Evolutionary conservation across 2,329 filamentous ascomycete genomes (phyloP), one percentile per base, ranked within the genome.

Genomic region (Xylaria sp.): DNA sequence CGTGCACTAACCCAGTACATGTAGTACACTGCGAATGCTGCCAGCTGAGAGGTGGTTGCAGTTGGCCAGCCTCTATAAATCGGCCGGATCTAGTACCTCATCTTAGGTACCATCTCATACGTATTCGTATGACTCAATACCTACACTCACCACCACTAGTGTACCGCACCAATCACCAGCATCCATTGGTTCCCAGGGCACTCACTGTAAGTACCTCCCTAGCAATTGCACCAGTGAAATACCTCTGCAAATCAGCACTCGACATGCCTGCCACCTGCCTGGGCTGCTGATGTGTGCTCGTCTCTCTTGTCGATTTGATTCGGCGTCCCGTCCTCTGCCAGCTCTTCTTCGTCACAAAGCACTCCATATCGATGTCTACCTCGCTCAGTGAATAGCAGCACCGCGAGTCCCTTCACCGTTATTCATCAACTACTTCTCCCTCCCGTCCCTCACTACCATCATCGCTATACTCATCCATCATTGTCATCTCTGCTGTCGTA

Each of bases 301-400:
- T 57, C 59, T 64, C 53, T 58, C 54, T 55, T 54, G 57, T 62
- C 57, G 49, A 51, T 51, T 18, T 51, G 49, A 51, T 51, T 51
- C 34, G 49, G 49, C 49, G 49, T 51, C 23, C 23, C 23, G 23
- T 30, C 23, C 23, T 51, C 34, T 51, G 55, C 61, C 58, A 55
- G 58, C 54, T 44, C 55, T 60, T 44, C 55, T 60, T 48, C 53
- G 53, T 60, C 53, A 55, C 58, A 62, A 58, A 66, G 68, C 69
- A 65, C 4, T 30, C 23, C 23, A 75, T 75, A 72, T 70, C 72
- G 63, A 70, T 70, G 57, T 52, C 66, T 61, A 62, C 64, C 23
- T 30, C 23, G 23, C 23, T 30, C 59, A 62, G 65, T 42, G 63
- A 65, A 53, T 61, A 68, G 55, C 63, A 63, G 66, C 72, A 65